These are phyloP conservation scores for Termitomyces heimii DNA, from an alignment of 768 basidiomycete genomes.

Conservation along the genomic window DNA sequence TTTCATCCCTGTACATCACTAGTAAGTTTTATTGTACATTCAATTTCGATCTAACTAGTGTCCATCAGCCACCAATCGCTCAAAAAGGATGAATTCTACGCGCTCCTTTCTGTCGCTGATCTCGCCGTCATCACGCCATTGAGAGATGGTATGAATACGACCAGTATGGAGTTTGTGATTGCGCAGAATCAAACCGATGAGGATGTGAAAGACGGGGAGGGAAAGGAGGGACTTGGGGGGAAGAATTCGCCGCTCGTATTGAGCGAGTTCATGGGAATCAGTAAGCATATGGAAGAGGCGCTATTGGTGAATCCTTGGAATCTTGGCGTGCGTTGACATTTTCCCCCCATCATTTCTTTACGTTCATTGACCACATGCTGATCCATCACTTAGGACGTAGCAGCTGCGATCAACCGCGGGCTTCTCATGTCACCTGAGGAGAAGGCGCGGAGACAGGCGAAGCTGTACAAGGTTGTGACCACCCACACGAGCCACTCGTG, in stretches of 20 bases:
- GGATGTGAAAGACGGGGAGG: background rate
- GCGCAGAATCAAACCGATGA: slow-evolving; percentile 72
- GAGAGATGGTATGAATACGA: slow-evolving; percentile 99
- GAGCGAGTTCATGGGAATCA: slow-evolving; percentile 98
- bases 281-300: slow-evolving; percentile 85
- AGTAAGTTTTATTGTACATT: slow-evolving; percentile 48
- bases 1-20: slow-evolving; percentile 97
- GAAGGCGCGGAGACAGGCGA: slow-evolving; percentile 67
- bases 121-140: slow-evolving; percentile 93
- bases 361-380: background rate
- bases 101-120: slow-evolving; percentile 87
- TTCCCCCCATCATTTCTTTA: background rate
- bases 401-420: slow-evolving; percentile 85
- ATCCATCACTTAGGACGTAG: slow-evolving; percentile 56
- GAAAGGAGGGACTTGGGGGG: background rate
- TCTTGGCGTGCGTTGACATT: slow-evolving; percentile 57
- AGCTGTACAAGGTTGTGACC: slow-evolving; percentile 78
- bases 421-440: slow-evolving; percentile 76
- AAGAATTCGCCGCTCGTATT: slow-evolving; percentile 84
- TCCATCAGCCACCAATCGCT: slow-evolving; percentile 82
- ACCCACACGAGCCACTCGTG: slow-evolving; percentile 93
- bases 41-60: background rate
- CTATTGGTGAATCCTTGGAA: slow-evolving; percentile 96
- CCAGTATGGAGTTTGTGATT: slow-evolving; percentile 96
- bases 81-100: slow-evolving; percentile 98